phyloP scores from a whole-genome alignment of 331 rosid species.

The Rosa hybrid region DNA sequence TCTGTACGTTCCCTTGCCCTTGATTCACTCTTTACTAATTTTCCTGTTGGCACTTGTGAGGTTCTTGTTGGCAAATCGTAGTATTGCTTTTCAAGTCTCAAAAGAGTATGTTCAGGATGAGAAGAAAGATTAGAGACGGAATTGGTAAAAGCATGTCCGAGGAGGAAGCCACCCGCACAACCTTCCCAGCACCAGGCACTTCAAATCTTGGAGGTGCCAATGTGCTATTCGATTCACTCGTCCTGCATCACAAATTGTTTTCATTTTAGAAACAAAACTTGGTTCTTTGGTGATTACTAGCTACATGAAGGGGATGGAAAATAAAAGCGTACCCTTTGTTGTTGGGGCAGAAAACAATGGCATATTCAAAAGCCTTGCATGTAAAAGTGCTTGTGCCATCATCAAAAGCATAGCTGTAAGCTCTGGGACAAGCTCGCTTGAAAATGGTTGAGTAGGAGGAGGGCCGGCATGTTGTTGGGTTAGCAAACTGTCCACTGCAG shows the following conservation, averaged over 20 bases:
- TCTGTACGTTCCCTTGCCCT: background rate
- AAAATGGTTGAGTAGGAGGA: conserved; percentile 65
- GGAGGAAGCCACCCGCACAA: conserved; percentile 40
- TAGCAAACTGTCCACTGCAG: conserved; percentile 72
- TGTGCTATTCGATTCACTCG: conserved; percentile 19
- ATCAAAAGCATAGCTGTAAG: conserved; percentile 87
- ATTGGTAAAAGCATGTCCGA: conserved; percentile 45
- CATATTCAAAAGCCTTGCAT: conserved; percentile 71
- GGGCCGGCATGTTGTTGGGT: conserved; percentile 76
- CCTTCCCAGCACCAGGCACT: conserved; percentile 32
- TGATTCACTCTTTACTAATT: background rate
- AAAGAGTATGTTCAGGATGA: conserved; percentile 26
- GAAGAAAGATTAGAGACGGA: conserved; percentile 32
- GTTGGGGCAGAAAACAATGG: conserved; percentile 67
- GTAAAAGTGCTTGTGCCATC: conserved; percentile 85
- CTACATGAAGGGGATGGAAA: background rate
- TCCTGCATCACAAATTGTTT: conserved; percentile 33
- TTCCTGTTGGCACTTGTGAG: background rate
- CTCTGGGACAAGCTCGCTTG: conserved; percentile 81
- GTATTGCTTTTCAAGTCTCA: background rate
- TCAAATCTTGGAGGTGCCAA: conserved; percentile 26
- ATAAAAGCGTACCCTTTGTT: conserved; percentile 35
- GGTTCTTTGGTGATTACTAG: background rate
- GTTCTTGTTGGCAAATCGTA: background rate
- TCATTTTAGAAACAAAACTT: conserved; percentile 1